A percentile compares a stretch with the other conserved stretches of the same genome.
phyloP scores from a whole-genome alignment of 805 yeast species.

The Cyberlindnera euphorbiae region DNA sequence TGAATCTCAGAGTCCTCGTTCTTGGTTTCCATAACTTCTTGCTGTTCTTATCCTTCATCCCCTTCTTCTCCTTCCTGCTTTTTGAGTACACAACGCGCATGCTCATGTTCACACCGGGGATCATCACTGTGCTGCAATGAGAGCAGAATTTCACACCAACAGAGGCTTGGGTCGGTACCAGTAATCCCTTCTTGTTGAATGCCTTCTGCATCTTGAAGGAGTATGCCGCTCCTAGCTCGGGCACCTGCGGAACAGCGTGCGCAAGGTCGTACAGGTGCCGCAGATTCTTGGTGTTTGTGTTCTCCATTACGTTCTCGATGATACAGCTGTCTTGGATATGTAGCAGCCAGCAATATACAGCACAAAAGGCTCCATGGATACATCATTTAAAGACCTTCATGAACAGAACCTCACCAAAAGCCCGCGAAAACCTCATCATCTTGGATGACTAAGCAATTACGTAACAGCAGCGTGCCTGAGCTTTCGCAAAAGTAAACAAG shows the following conservation, averaged over 20 bases:
- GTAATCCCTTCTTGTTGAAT: slow-evolving; percentile 24
- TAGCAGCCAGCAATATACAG: too few species aligned
- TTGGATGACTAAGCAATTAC: too few species aligned
- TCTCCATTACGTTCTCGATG: slow-evolving; percentile 4
- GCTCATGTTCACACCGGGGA: slow-evolving; percentile 27
- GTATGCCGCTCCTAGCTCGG: slow-evolving; percentile 20
- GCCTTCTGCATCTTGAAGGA: slow-evolving; percentile 28
- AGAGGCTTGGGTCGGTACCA: slow-evolving; percentile 5
- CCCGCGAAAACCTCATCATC: too few species aligned
- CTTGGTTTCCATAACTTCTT: slow-evolving; percentile 12
- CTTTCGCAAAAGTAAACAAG: too few species aligned
- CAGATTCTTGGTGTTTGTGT: slow-evolving; percentile 8
- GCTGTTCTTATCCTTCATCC: slow-evolving; percentile 2
- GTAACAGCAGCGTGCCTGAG: too few species aligned
- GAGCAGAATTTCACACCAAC: slow-evolving; percentile 11
- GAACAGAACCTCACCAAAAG: too few species aligned
- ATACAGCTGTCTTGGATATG: too few species aligned
- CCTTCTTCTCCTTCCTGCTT: slow-evolving; percentile 7
- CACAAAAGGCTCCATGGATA: too few species aligned
- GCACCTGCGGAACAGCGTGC: slow-evolving; percentile 11
- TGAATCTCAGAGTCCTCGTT: slow-evolving; percentile 20
- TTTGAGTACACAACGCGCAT: slow-evolving; percentile 21
- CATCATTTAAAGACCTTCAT: too few species aligned
- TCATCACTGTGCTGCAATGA: slow-evolving; percentile 20
- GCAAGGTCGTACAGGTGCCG: slow-evolving; percentile 17